Conservation (phyloP, 306 rosid genomes). For the Oemleria cerasiformis region DNA sequence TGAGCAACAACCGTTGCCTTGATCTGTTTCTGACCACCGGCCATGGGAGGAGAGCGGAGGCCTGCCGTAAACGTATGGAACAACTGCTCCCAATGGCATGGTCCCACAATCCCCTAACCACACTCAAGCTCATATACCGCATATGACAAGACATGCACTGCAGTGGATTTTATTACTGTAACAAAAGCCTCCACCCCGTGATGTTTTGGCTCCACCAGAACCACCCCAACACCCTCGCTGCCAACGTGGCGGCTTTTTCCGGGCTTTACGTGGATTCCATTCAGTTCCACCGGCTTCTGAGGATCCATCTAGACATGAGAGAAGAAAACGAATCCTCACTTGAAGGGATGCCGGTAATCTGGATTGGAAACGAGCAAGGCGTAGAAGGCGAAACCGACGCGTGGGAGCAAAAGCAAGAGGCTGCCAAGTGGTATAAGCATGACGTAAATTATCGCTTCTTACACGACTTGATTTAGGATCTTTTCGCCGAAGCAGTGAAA, state of each 20-base stretch:
- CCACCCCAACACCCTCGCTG: constrained; percentile 52
- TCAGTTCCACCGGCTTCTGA: neutral
- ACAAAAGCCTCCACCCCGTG: constrained; percentile 33
- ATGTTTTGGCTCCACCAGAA: constrained; percentile 46
- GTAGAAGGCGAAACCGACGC: too few species aligned
- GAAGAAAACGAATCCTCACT: constrained; percentile 22
- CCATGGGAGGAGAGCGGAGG: neutral
- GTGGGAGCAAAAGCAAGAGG: neutral
- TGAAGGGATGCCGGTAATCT: too few species aligned
- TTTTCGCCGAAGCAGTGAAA: constrained; percentile 40
- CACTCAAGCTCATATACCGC: constrained; percentile 64
- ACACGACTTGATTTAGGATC: constrained; percentile 39
- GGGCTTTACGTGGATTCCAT: constrained; percentile 47
- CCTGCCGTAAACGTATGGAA: neutral
- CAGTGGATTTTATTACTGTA: too few species aligned
- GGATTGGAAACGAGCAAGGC: too few species aligned
- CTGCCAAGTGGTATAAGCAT: neutral
- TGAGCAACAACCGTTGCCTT: neutral
- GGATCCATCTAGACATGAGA: constrained; percentile 22
- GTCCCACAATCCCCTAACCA: constrained; percentile 42
- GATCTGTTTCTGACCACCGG: neutral
- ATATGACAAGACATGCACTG: too few species aligned
- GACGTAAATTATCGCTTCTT: constrained; percentile 40
- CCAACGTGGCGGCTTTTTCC: constrained; percentile 45
- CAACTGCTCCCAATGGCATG: constrained; percentile 34